Percentiles rank a stretch among this genome's conserved stretches.
phyloP scores from a whole-genome alignment of 805 yeast species.

The Wickerhamiella allomyrinae region DNA sequence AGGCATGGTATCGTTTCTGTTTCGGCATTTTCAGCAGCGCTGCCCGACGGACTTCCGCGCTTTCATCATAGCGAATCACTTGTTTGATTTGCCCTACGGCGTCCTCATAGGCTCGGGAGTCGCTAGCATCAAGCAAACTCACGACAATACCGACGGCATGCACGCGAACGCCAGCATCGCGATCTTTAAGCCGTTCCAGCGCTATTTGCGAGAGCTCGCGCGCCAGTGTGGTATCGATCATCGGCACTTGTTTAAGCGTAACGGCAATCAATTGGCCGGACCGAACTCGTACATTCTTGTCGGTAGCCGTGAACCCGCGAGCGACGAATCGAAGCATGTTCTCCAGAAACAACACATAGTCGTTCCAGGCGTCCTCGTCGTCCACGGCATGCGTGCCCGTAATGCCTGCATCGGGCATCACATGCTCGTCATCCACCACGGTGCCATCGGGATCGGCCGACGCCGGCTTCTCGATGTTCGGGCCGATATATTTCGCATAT shows the following conservation, averaged over 20 bases:
- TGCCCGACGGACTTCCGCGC: constrained; percentile 80
- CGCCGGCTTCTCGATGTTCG: constrained; percentile 39
- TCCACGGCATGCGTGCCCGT: background rate
- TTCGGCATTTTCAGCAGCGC: constrained; percentile 59
- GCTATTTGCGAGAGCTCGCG: constrained; percentile 47
- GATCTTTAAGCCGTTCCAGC: constrained; percentile 43
- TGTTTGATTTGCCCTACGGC: constrained; percentile 28
- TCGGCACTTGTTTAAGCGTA: constrained; percentile 56
- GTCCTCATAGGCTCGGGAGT: constrained; percentile 23
- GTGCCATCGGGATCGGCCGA: background rate
- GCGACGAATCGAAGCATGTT: constrained; percentile 26
- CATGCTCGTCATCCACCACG: background rate
- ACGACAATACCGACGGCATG: constrained; percentile 74
- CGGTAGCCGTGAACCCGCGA: constrained; percentile 66
- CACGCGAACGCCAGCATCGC: constrained; percentile 64
- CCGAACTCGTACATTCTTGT: constrained; percentile 65
- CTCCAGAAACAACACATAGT: constrained; percentile 8
- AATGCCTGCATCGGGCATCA: background rate
- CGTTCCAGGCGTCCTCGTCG: constrained; percentile 27
- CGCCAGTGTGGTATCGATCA: constrained; percentile 59
- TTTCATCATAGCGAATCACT: constrained; percentile 62
- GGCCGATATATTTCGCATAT: constrained; percentile 47
- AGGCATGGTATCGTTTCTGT: constrained; percentile 37
- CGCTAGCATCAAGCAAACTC: constrained; percentile 53
- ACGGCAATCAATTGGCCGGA: constrained; percentile 63